These are phyloP conservation scores for Ceratobasidium sp. DNA, from an alignment of 1,284 basidiomycete genomes.

Conservation along the genomic window DNA sequence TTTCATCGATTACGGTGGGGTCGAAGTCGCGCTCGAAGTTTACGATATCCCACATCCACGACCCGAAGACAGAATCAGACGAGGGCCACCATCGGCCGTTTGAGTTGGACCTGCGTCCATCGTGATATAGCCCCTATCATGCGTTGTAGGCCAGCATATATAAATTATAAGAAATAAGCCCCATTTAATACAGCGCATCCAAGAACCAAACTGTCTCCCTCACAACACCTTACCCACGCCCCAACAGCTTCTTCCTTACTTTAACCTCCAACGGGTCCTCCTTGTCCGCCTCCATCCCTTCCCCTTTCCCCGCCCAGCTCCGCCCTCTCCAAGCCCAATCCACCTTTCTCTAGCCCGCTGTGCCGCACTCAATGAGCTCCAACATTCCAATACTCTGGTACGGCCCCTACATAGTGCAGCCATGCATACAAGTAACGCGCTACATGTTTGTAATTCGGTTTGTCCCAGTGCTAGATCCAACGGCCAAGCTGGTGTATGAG, in stretches of 20 bases:
- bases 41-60: constrained; percentile 83
- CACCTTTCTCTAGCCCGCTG: constrained; percentile 84
- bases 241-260: constrained; percentile 71
- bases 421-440: no score
- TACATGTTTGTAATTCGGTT: no score
- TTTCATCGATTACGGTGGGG: constrained; percentile 53
- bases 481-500: constrained; percentile 61
- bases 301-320: constrained; percentile 71
- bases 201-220: constrained; percentile 92
- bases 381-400: constrained; percentile 80
- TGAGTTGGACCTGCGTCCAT: constrained; percentile 68
- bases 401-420: constrained; percentile 78
- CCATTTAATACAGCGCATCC: constrained; percentile 71
- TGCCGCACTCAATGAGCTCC: constrained; percentile 84
- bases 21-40: constrained; percentile 71
- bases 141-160: no score
- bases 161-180: no score
- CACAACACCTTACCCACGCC: constrained; percentile 87
- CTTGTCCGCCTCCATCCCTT: constrained; percentile 54
- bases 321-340: constrained; percentile 89
- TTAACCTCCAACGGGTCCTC: constrained; percentile 52
- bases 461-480: no score
- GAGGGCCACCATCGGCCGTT: not conserved
- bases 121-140: constrained; percentile 76
- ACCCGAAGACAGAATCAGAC: constrained; percentile 56